Conservation (phyloP, 352 stramenopile genomes). For the Phytopythium delawarense region DNA sequence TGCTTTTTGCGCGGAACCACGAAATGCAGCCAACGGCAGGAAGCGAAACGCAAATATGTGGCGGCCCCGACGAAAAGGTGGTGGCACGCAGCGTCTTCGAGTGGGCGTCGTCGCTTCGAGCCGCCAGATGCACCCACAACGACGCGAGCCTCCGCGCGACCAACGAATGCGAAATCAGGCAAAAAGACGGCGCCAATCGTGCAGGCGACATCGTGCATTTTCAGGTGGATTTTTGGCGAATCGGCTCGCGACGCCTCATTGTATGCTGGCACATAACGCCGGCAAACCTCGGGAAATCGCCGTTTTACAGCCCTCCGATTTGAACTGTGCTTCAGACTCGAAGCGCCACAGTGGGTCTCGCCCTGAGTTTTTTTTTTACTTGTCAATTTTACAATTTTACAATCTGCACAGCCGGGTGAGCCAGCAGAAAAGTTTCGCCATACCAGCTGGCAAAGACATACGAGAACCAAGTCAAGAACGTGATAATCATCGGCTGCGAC, state of each 20-base stretch:
- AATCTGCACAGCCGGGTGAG: background rate
- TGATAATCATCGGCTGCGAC: background rate
- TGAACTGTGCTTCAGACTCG: background rate
- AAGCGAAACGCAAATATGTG: background rate
- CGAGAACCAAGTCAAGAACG: background rate
- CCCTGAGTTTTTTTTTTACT: background rate
- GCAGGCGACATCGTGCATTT: background rate
- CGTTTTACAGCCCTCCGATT: background rate
- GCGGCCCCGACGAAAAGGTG: background rate
- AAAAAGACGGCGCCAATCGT: background rate
- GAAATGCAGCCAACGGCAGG: no score
- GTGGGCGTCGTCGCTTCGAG: background rate
- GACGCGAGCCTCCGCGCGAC: background rate
- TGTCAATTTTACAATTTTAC: background rate
- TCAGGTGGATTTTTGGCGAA: background rate
- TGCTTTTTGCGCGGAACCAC: no score
- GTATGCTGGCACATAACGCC: background rate
- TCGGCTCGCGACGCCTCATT: background rate
- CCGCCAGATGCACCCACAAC: background rate
- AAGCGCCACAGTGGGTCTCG: background rate
- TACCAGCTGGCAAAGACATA: background rate
- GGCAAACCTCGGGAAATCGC: background rate
- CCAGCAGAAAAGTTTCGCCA: background rate
- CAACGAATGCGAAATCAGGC: background rate
- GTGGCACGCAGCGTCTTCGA: background rate